Evolutionary conservation across 2,329 filamentous ascomycete genomes (phyloP).

Genomic region (Calonectria fujianensis): DNA sequence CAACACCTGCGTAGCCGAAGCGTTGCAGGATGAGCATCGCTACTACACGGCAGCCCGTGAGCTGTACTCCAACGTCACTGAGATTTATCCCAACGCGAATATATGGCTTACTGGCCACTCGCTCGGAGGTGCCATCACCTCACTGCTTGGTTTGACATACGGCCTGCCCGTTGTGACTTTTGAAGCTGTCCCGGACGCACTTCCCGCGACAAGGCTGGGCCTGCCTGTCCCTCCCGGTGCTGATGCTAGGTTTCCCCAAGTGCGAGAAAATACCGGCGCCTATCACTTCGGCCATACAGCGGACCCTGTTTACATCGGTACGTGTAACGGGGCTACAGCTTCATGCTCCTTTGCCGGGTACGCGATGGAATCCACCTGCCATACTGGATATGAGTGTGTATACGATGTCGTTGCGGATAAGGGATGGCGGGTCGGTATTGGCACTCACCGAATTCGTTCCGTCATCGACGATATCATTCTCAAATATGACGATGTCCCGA

Average conservation of each 20-base stretch:
- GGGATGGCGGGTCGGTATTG: conserved; percentile 93
- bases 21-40: conserved; percentile 86
- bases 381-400: conserved; percentile 89
- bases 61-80: conserved; percentile 93
- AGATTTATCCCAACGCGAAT: conserved; percentile 87
- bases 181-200: conserved; percentile 92
- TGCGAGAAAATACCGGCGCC: conserved; percentile 82
- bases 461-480: conserved; percentile 93
- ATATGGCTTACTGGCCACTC: conserved; percentile 96
- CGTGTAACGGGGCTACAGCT: conserved; percentile 92
- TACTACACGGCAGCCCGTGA: conserved; percentile 94
- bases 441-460: conserved; percentile 91
- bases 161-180: conserved; percentile 94
- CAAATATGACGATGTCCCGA: conserved; percentile 86
- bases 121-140: conserved; percentile 90
- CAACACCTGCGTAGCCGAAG: conserved; percentile 87
- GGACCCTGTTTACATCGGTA: conserved; percentile 95
- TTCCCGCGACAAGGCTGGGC: conserved; percentile 89
- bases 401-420: conserved; percentile 95
- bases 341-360: conserved; percentile 94
- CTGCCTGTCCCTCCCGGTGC: conserved; percentile 89
- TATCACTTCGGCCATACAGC: conserved; percentile 97
- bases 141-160: conserved; percentile 93
- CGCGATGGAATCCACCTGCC: conserved; percentile 94
- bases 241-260: conserved; percentile 82